Evolutionary conservation across 31 red algal genomes (phyloP).

Genomic region (Endocladia muricata): DNA sequence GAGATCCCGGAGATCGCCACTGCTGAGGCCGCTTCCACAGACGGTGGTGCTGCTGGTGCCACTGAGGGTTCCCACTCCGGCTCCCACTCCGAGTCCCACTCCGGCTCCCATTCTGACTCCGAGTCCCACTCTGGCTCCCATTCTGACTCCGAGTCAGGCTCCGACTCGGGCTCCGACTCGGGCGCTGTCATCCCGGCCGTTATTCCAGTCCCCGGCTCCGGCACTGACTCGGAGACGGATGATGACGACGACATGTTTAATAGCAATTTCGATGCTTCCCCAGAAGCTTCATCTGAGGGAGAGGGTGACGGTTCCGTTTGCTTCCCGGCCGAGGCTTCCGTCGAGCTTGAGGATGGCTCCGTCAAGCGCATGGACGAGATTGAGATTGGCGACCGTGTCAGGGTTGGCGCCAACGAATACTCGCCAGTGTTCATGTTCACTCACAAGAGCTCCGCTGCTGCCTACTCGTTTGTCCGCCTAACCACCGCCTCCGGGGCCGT

Average conservation of each 20-base stretch:
- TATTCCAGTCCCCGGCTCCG: not conserved
- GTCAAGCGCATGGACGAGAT: constrained; percentile 41
- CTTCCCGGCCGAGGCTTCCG: constrained; percentile 77
- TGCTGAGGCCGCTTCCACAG: constrained; percentile 11
- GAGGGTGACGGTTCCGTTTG: constrained; percentile 72
- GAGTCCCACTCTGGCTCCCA: not conserved
- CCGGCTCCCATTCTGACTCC: not conserved
- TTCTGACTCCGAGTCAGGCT: not conserved
- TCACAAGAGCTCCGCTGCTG: constrained; percentile 39
- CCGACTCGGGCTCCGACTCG: not conserved
- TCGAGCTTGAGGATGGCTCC: constrained; percentile 60
- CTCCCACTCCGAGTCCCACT: not conserved
- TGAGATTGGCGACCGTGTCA: constrained; percentile 70
- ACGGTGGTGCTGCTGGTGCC: not conserved
- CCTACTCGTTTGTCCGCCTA: constrained; percentile 55
- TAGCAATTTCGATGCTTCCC: not conserved
- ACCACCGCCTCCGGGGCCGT: constrained; percentile 21
- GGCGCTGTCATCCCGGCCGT: not conserved
- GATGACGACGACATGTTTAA: constrained; percentile 5
- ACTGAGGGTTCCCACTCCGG: not conserved
- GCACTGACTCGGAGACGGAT: not conserved
- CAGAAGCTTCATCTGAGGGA: constrained; percentile 26
- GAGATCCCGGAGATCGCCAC: constrained; percentile 3
- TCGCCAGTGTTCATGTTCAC: constrained; percentile 82
- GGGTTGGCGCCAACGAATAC: constrained; percentile 39